Base-by-base conservation (phyloP, 2,329 filamentous ascomycete species). In the Incumbomyces delicatus region DNA sequence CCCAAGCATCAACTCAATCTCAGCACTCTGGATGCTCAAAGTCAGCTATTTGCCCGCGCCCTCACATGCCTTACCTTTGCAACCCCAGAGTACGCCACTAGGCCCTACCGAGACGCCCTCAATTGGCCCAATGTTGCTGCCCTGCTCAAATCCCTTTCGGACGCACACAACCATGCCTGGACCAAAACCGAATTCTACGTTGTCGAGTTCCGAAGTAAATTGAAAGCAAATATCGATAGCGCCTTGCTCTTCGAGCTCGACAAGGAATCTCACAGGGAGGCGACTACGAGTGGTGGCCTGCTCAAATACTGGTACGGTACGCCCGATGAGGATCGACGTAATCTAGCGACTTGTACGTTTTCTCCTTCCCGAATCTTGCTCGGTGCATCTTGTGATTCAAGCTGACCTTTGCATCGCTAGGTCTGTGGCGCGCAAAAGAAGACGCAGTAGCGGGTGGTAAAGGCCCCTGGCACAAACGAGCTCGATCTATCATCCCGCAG, bases 251-350 rank as follows among this genome's bases (percentile, higher is more conserved):
- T 81, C 34, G 72, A 74, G 20, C 73, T 95, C 29, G 89, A 95
- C 65, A 81, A 82, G 60, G 79, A 79, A 49, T 85, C 85, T 6
- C 88, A 95, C 62, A 73, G 77, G 18, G 88, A 95, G 63, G 89
- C 89, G 11, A 82, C 81, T 14, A 75, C 75, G 33, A 85, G 80
- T 58, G 88, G 88, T 5, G 87, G 87, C 0, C 76, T 95, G 60
- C 67, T 95, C 60, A 94, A 94, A 77, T 95, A 95, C 66, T 95
- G 89, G 87, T 95, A 94, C 63, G 87, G 87, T 2, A 72, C 69
- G 30, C 81, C 83, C 16, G 80, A 94, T 66, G 68, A 63, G 36
- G 72, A 83, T 43, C 74, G 83, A 51, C 73, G 78, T 59, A 95
- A 95, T 66, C 65, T 95, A 58, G 89, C 89, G 36, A 95, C 88